These are phyloP conservation scores for Physocladia obscura DNA, from an alignment of 192 early-diverging fungal genomes.

Conservation along the genomic window DNA sequence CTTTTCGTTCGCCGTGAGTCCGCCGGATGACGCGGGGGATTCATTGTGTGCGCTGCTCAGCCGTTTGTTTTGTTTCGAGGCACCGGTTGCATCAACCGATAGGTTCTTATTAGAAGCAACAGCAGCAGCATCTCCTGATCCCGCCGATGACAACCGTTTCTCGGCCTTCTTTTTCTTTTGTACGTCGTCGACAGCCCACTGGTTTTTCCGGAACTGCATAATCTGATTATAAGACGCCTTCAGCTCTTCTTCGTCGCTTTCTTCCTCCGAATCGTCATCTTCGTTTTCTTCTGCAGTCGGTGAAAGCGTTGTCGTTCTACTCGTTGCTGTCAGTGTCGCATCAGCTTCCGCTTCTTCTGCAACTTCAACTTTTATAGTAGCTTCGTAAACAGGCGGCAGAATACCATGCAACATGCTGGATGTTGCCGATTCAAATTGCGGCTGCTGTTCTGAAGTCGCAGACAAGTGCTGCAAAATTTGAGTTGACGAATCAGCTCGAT, in stretches of 20 bases:
- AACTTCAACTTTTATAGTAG: background rate
- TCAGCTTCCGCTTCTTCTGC: background rate
- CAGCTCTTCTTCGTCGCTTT: background rate
- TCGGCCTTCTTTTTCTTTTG: background rate
- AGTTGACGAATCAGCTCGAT: background rate
- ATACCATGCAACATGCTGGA: background rate
- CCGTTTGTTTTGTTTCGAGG: too few species aligned
- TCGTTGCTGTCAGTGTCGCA: background rate
- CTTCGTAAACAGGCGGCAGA: background rate
- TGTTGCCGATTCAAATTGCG: background rate
- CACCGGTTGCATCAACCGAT: background rate
- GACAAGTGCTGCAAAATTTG: background rate
- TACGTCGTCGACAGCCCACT: conserved; percentile 14
- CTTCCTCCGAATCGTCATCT: conserved; percentile 12
- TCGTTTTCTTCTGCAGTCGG: background rate
- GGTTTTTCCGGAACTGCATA: conserved; percentile 23
- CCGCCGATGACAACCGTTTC: background rate
- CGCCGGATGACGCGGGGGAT: background rate
- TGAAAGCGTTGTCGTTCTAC: background rate
- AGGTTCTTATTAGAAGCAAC: background rate
- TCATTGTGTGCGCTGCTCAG: too few species aligned
- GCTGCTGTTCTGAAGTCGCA: background rate
- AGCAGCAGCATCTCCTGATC: background rate
- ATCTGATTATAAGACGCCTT: conserved; percentile 23
- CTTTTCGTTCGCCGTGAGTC: background rate